Conservation (phyloP, 257 asterid genomes). For the Nicotiana tomentosiformis region DNA sequence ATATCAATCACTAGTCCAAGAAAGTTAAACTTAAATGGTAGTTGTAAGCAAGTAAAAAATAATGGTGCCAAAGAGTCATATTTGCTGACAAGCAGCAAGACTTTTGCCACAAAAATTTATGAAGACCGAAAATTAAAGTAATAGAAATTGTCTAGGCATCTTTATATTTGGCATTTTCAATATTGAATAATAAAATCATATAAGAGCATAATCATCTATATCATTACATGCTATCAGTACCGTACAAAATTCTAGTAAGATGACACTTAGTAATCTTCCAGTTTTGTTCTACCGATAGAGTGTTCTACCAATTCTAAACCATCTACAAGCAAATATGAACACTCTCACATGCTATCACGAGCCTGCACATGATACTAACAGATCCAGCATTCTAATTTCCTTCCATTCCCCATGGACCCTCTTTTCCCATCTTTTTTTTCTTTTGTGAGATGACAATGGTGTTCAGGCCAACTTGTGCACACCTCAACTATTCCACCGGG, state of each 20-base stretch:
- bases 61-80: neutral
- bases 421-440: neutral
- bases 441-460: too few relatives aligned
- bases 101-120: neutral
- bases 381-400: neutral
- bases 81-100: neutral
- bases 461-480: too few relatives aligned
- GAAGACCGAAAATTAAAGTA: neutral
- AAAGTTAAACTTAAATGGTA: neutral
- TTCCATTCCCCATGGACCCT: constrained; percentile 1
- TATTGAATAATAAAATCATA: neutral
- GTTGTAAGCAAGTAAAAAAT: neutral
- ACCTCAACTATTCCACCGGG: too few relatives aligned
- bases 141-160: neutral
- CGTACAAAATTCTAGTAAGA: neutral
- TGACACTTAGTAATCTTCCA: neutral
- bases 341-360: neutral
- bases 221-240: neutral
- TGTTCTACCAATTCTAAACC: neutral
- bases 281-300: neutral
- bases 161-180: neutral
- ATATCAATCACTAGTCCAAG: neutral
- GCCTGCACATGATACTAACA: neutral
- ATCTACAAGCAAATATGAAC: neutral
- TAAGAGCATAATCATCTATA: neutral